Evolutionary conservation across 331 rosid species (phyloP).

Genomic region (Acacia pycnantha): DNA sequence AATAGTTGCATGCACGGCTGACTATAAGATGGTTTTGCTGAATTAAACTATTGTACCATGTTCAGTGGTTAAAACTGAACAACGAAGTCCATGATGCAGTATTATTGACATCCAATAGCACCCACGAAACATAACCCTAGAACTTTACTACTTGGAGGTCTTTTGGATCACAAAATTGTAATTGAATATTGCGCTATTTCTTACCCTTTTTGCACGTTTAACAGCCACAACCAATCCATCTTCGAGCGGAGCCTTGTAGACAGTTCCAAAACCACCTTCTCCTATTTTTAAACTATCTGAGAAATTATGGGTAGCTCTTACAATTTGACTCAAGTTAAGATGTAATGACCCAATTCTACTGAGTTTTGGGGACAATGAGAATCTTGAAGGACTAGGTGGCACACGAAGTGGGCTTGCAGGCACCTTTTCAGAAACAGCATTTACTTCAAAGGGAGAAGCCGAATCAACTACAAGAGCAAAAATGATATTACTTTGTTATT

Average conservation of each 20-base stretch:
- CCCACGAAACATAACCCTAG: neutral
- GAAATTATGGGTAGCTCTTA: slow-evolving; percentile 78
- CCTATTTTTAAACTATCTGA: slow-evolving; percentile 75
- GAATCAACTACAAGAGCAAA: slow-evolving; percentile 60
- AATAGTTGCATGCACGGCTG: neutral
- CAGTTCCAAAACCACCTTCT: slow-evolving; percentile 96
- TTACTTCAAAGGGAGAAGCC: slow-evolving; percentile 51
- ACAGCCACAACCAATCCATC: slow-evolving; percentile 75
- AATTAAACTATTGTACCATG: neutral
- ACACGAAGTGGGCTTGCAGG: slow-evolving; percentile 75
- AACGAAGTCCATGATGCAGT: neutral
- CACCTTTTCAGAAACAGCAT: slow-evolving; percentile 54
- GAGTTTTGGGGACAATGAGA: slow-evolving; percentile 69
- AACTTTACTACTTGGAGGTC: slow-evolving; percentile 2
- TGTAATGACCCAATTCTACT: slow-evolving; percentile 70
- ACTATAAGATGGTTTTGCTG: neutral
- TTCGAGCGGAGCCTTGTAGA: slow-evolving; percentile 82
- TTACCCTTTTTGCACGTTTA: slow-evolving; percentile 88
- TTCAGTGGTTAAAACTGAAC: slow-evolving; percentile 3
- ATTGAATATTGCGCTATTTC: slow-evolving; percentile 2
- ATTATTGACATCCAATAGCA: neutral
- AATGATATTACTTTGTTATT: slow-evolving; percentile 26
- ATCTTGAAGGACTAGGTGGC: slow-evolving; percentile 87
- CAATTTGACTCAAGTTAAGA: slow-evolving; percentile 72
- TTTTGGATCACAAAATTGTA: neutral